Base-by-base conservation (phyloP, 176 grass and related monocot species). In the Rhynchospora pubera region DNA sequence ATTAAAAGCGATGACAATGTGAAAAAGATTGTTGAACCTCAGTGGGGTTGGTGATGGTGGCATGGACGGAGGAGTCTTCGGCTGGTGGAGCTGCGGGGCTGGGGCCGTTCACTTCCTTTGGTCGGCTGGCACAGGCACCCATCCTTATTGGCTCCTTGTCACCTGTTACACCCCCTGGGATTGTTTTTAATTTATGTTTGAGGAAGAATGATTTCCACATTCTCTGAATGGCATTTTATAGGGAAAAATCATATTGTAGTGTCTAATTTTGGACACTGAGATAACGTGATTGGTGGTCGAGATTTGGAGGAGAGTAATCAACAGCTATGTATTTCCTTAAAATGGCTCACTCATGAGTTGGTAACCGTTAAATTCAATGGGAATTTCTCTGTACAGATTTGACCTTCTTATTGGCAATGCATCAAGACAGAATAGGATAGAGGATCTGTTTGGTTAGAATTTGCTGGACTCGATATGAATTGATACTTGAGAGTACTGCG, bases 81-180 rank as follows among this genome's bases (percentile, higher is more conserved):
- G n/a, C 82, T 46, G 82, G 66, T 16, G 56, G 63, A 46, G 47
- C 82, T 47, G 44, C 26, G 0, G 82, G 82, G 52, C 39, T 84
- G 82, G 82, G 65, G 65, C 65, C 67, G 21, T 70, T 45, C 6
- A 12, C 39, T 57, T 52, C 67, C 52, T 60, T 66, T 28, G 84
- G 46, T 85, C 34, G 68, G 45, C 75, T 85, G 47, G 84, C 84
- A 44, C 84, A 85, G 73, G 62, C 76, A 80, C 84, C 84, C 84
- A 85, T 85, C 51, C 57, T 74, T 48, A 60, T 12, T 82, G 43
- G 79, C 59, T 82, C 47, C 59, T 15, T 24, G n/a, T 61, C 23
- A 45, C 59, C 43, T 64, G 61, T 50, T 50, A 13, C 62, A 52
- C 43, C 59, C 46, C 45, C 70, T 22, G 22, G 60, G 61, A 50